A percentile compares a stretch with the other conserved stretches of the same genome.
These are phyloP conservation scores for Urostyla sp. DNA, from an alignment of 73 alveolate genomes.

Conservation along the genomic window DNA sequence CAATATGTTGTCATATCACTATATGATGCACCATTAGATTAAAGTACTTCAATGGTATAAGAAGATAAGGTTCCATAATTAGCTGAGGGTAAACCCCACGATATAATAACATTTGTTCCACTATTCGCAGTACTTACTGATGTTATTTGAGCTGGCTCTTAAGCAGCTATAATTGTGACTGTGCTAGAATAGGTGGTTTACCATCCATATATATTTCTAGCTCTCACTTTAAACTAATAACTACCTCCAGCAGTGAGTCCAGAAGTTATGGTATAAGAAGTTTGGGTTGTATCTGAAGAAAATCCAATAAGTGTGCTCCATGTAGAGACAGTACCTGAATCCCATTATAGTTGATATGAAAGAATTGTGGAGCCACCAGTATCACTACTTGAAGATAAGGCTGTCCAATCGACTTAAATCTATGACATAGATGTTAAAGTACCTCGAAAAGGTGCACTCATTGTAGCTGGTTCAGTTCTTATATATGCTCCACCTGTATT, in stretches of 20 bases:
- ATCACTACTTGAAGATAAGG: conserved; percentile 5
- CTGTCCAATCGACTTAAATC: conserved; percentile 46
- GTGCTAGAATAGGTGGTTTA: conserved; percentile 40
- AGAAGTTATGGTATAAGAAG: background rate
- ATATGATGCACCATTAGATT: background rate
- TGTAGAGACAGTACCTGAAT: background rate
- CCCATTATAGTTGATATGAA: conserved; percentile 44
- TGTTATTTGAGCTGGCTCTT: conserved; percentile 10
- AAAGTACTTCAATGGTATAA: no score
- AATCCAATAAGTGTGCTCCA: background rate
- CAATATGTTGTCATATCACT: background rate
- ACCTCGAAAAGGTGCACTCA: conserved; percentile 42
- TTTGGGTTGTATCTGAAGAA: conserved; percentile 17
- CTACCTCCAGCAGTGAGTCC: conserved; percentile 37
- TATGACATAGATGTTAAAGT: background rate
- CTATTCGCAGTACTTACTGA: background rate
- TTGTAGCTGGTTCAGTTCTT: conserved; percentile 4
- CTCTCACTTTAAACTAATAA: conserved; percentile 58
- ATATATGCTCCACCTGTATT: conserved; percentile 23
- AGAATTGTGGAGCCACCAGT: conserved; percentile 52
- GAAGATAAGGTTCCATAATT: background rate
- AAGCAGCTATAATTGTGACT: conserved; percentile 1
- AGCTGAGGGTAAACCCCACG: conserved; percentile 21
- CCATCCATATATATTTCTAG: conserved; percentile 63
- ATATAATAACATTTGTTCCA: conserved; percentile 7